Evolutionary conservation across 1,139 yeast genomes (phyloP).

Genomic region (Spathaspora jeffriesii): DNA sequence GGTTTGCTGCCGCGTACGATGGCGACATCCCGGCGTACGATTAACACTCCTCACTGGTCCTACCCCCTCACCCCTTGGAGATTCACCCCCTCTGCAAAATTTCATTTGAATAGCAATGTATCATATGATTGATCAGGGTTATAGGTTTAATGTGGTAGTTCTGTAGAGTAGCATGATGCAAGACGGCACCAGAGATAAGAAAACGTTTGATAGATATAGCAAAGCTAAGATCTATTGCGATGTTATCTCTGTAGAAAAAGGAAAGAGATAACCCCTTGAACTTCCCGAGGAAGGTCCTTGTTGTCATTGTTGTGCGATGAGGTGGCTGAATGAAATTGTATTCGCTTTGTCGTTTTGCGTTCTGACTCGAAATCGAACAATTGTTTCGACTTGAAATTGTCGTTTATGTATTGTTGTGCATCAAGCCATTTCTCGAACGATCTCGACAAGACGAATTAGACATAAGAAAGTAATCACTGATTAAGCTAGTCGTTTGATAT

Average conservation of each 20-base stretch:
- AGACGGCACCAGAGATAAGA: background rate
- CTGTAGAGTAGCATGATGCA: background rate
- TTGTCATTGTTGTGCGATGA: background rate
- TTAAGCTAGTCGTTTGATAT: too few relatives aligned
- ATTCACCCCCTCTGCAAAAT: background rate
- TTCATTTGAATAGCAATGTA: background rate
- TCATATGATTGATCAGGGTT: background rate
- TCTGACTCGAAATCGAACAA: background rate
- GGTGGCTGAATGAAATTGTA: background rate
- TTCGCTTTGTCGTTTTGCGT: background rate
- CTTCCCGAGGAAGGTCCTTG: background rate
- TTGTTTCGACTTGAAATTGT: background rate
- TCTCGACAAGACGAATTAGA: too few relatives aligned
- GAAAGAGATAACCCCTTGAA: background rate
- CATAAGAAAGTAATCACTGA: too few relatives aligned
- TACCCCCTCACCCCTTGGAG: background rate
- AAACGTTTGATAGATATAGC: background rate
- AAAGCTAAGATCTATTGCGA: background rate
- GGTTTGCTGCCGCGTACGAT: background rate
- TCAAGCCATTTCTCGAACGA: background rate
- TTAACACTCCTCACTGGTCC: too few relatives aligned
- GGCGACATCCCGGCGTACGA: slow-evolving; percentile 1
- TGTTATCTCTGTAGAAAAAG: background rate
- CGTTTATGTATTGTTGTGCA: background rate
- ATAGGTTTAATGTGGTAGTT: background rate